Percentiles rank a stretch among this genome's conserved stretches.
phyloP scores from a whole-genome alignment of 2,329 filamentous ascomycete genomes.

The Aspergillus quadrilineatus region DNA sequence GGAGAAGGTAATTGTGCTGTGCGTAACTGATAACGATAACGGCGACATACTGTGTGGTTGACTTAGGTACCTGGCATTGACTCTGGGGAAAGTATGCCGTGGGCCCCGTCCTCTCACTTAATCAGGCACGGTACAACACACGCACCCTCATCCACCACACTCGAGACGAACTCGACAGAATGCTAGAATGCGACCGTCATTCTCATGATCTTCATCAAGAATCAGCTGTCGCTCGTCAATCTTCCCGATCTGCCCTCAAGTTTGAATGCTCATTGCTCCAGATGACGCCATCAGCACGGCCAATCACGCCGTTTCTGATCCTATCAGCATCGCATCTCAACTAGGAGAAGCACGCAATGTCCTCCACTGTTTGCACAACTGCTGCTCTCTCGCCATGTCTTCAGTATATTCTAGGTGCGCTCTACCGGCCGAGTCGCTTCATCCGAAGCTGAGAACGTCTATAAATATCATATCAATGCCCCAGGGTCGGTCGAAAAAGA shows the following conservation, averaged over 20 bases:
- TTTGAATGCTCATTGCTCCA: background rate
- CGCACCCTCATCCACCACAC: no score
- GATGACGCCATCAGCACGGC: conserved; percentile 27
- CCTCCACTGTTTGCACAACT: conserved; percentile 26
- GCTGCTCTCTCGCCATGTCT: background rate
- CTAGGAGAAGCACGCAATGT: conserved; percentile 31
- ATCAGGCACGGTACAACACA: no score
- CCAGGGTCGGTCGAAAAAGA: background rate
- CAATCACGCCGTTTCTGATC: conserved; percentile 13
- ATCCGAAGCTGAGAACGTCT: conserved; percentile 33
- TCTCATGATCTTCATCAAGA: background rate
- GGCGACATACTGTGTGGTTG: no score
- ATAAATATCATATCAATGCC: conserved; percentile 7
- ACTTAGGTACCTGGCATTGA: no score
- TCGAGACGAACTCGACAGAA: no score
- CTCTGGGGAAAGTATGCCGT: no score
- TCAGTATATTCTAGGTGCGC: background rate
- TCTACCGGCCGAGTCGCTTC: conserved; percentile 12
- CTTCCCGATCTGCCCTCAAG: background rate
- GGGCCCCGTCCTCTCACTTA: no score
- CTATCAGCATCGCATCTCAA: conserved; percentile 16
- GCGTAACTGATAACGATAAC: no score
- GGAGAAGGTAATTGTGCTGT: no score
- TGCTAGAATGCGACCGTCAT: background rate
- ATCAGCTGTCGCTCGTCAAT: background rate